Evolutionary conservation across 2,329 filamentous ascomycete species (phyloP), one percentile per base, ranked within the genome.

Genomic region (Trichophaea hybrida): DNA sequence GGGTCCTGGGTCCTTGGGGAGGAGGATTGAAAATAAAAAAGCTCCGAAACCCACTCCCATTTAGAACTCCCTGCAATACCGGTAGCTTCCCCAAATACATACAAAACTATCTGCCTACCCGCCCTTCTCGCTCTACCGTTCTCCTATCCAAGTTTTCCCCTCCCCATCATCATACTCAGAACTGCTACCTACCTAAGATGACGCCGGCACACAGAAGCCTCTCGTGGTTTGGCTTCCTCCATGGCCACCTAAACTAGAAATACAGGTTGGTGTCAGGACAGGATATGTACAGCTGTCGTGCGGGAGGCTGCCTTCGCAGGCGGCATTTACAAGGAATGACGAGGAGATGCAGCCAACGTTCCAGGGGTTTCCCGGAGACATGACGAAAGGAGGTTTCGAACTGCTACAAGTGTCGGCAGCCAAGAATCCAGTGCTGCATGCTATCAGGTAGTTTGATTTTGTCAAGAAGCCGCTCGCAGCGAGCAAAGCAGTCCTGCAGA

Each of bases 311-410:
- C n/a, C 38, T 12, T 43, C 24, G 24, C 24, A 24, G 24, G 24
- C 24, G 24, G 38, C 38, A 43, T 15, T 10, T 43, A 43, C 38
- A 43, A 43, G 38, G 38, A 15, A 12, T 43, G n/a, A 15, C 10
- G n/a, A 12, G 38, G n/a, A 10, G 38, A 43, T 43, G 38, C 46
- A 50, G 17, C 46, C 46, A 13, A 13, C 46, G 31, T 50, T 17
- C 46, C 12, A 24, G 12, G 17, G 17, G 46, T 17, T 12, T 50
- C 12, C 46, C 46, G 46, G 17, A 15, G 46, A 50, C 10, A 50
- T 50, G 46, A 50, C 46, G 46, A 50, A 50, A 50, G 46, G 46
- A 17, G 46, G 46, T 50, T 50, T 31, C 46, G 40, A 50, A 32
- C 17, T 50, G 17, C 12, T 50, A 17, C 12, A 50, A 13, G 31